Evolutionary conservation across 345 rosid genomes (phyloP).

Genomic region (Punica granatum): DNA sequence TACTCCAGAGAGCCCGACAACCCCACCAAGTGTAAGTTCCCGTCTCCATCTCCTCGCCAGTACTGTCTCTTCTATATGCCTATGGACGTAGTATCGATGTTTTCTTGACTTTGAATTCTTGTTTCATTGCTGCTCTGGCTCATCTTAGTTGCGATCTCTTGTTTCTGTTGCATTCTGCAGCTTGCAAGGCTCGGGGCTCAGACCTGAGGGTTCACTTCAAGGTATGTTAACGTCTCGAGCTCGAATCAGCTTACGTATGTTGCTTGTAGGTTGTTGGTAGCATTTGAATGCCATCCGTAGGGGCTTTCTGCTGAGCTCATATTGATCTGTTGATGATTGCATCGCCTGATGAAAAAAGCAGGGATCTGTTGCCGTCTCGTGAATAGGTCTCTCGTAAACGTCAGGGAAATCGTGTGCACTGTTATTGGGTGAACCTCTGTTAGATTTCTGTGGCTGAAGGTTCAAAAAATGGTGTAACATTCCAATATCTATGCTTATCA

Average conservation of each 20-base stretch:
- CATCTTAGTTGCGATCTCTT: not conserved
- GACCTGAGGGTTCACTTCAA: constrained; percentile 96
- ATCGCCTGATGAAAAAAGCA: constrained; percentile 52
- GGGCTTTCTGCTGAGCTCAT: too few relatives aligned
- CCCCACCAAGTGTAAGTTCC: constrained; percentile 66
- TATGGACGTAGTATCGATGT: not conserved
- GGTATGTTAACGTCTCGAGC: constrained; percentile 25
- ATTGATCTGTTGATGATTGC: not conserved
- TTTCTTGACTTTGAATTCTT: not conserved
- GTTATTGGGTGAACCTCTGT: constrained; percentile 65
- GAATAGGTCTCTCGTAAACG: constrained; percentile 41
- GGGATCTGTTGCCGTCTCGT: constrained; percentile 36
- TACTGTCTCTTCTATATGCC: not conserved
- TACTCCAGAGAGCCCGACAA: constrained; percentile 93
- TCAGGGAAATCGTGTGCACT: constrained; percentile 44
- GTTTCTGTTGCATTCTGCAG: constrained; percentile 27
- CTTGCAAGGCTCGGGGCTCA: constrained; percentile 95
- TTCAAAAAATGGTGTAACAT: constrained; percentile 57
- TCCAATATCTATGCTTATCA: not conserved
- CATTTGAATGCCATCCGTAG: too few relatives aligned
- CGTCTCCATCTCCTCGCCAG: not conserved
- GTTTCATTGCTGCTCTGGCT: not conserved
- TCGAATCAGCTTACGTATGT: not conserved
- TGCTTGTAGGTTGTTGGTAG: too few relatives aligned
- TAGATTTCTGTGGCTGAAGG: constrained; percentile 28